These are phyloP conservation scores for Tilletiopsis washingtonensis DNA, from an alignment of 1,284 basidiomycete genomes.

Conservation along the genomic window DNA sequence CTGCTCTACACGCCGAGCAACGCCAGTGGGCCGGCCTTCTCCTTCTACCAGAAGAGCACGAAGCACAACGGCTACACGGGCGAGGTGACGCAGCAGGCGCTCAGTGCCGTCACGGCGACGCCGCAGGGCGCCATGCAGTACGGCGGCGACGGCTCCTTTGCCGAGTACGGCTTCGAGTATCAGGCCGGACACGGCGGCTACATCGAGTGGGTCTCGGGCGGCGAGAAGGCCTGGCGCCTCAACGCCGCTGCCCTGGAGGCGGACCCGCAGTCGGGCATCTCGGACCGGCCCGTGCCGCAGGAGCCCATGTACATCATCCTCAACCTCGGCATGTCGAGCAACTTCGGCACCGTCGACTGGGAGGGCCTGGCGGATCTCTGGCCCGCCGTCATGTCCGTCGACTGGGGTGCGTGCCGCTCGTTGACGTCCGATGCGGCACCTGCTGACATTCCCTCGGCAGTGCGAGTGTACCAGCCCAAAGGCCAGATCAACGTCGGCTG, in stretches of 20 bases:
- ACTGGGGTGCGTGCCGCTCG: too few relatives aligned
- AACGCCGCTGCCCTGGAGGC: constrained; percentile 64
- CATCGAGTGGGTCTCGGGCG: constrained; percentile 57
- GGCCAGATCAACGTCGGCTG: constrained; percentile 45
- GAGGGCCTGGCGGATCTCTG: constrained; percentile 19
- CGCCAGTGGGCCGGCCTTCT: constrained; percentile 29
- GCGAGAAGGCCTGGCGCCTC: constrained; percentile 50
- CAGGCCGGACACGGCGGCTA: constrained; percentile 55
- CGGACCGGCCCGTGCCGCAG: constrained; percentile 64
- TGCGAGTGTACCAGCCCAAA: constrained; percentile 36
- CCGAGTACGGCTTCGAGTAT: constrained; percentile 47
- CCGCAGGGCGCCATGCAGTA: constrained; percentile 33
- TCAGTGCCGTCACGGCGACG: constrained; percentile 27
- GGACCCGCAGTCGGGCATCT: constrained; percentile 60
- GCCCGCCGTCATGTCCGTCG: constrained; percentile 26
- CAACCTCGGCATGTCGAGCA: constrained; percentile 35
- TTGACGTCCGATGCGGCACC: constrained; percentile 13
- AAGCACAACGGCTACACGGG: constrained; percentile 69
- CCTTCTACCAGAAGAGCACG: constrained; percentile 50
- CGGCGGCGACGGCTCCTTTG: constrained; percentile 15
- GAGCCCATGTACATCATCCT: constrained; percentile 42
- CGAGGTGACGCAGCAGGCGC: constrained; percentile 65
- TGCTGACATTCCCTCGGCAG: too few relatives aligned
- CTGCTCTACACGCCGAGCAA: constrained; percentile 38
- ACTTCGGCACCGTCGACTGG: constrained; percentile 27